A percentile compares a stretch with the other conserved stretches of the same genome.
These are phyloP conservation scores for Vachellia collinsii DNA, from an alignment of 306 rosid species.

Conservation along the genomic window DNA sequence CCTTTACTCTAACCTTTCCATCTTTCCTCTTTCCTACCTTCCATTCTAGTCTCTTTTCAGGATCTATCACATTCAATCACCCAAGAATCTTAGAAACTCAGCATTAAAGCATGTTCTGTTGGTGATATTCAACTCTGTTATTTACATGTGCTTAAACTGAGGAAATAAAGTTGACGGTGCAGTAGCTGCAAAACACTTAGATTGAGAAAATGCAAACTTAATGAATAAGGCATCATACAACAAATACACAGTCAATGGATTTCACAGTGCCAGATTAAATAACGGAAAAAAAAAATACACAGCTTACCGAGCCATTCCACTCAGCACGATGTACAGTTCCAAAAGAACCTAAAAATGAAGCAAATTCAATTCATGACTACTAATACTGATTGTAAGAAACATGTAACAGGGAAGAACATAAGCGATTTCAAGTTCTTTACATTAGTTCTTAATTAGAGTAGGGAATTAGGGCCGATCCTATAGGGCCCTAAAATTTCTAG, in stretches of 20 bases:
- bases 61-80: too few relatives aligned
- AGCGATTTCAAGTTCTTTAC: constrained; percentile 6
- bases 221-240: not conserved
- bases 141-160: not conserved
- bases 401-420: constrained; percentile 22
- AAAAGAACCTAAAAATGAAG: constrained; percentile 67
- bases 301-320: constrained; percentile 81
- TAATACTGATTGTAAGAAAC: constrained; percentile 6
- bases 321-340: constrained; percentile 88
- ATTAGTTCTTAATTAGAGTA: not conserved
- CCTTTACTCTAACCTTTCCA: too few relatives aligned
- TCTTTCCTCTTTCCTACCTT: too few relatives aligned
- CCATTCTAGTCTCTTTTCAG: too few relatives aligned
- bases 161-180: not conserved
- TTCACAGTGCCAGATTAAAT: not conserved
- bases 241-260: not conserved
- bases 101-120: not conserved
- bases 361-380: constrained; percentile 7
- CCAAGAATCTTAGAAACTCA: not conserved
- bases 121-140: not conserved
- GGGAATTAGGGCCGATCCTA: too few relatives aligned
- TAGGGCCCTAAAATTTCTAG: too few relatives aligned
- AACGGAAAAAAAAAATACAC: constrained; percentile 8
- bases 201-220: not conserved
- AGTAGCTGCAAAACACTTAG: not conserved